Base-by-base conservation (phyloP, 768 basidiomycete species). In the Hypholoma fasciculare region DNA sequence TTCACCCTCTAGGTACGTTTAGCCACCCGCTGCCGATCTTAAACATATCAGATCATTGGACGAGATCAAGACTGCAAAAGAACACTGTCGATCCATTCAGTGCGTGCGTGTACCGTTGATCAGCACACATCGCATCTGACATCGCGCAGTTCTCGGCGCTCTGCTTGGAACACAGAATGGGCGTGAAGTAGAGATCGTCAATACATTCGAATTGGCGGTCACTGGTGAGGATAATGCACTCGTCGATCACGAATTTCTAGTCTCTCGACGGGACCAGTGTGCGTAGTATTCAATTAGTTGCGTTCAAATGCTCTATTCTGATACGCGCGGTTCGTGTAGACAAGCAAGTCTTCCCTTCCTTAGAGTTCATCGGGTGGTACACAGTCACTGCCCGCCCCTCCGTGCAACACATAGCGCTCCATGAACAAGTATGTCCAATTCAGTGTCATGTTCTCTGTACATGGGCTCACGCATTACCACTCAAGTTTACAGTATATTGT, bases 301-400 rank as follows among this genome's bases (percentile, higher is more conserved):
- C 49, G 8, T 51, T 37, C 11, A 26, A 58, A 16, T 38, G 16
- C 13, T 8, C 30, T 12, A 34, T 11, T n/a, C 36, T 16, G 56
- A 55, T 57, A 36, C 49, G 54, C 52, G 51, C 50, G 40, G 16
- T 27, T 52, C 46, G 43, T 52, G 34, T 71, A 98, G 96, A 95
- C 80, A 96, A 96, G 72, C 95, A 97, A 74, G 96, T 98, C 19
- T 98, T 99, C 72, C 97, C 97, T 11, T 94, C 95, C 0, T 81
- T 98, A 36, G 97, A 98, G 69, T 89, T 99, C 68, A 91, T 99
- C 51, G 97, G 97, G 7, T 99, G 97, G 97, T 99, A 99, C 73
- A 92, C 91, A 0, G 87, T 96, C 44, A 88, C 93, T 14, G 70
- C 81, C n/a, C 76, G 78, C 11, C 94, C 94, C 0, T 87, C 87